Percentiles rank a stretch among this genome's conserved stretches.
Conservation (phyloP, 345 rosid species). For the Camelina hispida region DNA sequence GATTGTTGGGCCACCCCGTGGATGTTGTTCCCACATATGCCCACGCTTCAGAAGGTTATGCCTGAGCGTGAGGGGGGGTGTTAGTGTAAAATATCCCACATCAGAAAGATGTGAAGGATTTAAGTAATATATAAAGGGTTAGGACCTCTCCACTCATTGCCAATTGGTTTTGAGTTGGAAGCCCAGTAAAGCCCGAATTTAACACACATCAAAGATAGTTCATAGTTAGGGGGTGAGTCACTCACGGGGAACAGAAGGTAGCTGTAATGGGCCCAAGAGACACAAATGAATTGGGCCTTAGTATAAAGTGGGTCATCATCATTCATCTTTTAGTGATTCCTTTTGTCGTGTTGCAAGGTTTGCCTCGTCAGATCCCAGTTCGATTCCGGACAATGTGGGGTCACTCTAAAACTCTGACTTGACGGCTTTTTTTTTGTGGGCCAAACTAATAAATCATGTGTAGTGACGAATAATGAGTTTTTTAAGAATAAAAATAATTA, state of each 20-base stretch:
- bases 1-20: no score
- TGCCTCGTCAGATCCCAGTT: constrained; percentile 41
- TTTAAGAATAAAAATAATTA: background rate
- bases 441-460: constrained; percentile 13
- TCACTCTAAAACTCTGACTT: constrained; percentile 19
- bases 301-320: constrained; percentile 1
- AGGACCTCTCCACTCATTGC: no score
- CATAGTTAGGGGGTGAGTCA: no score
- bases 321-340: background rate
- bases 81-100: no score
- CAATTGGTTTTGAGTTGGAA: no score
- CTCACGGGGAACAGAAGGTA: background rate
- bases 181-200: no score
- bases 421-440: constrained; percentile 21
- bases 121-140: no score
- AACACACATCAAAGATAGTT: no score
- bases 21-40: no score
- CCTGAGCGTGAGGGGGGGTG: no score
- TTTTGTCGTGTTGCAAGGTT: constrained; percentile 35
- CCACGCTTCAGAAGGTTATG: no score
- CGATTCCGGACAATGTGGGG: constrained; percentile 31
- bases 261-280: constrained; percentile 35
- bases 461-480: constrained; percentile 37
- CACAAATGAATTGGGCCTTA: constrained; percentile 17
- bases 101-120: no score